Conservation (phyloP, 164 flowering plant species). For the Stephania japonica region DNA sequence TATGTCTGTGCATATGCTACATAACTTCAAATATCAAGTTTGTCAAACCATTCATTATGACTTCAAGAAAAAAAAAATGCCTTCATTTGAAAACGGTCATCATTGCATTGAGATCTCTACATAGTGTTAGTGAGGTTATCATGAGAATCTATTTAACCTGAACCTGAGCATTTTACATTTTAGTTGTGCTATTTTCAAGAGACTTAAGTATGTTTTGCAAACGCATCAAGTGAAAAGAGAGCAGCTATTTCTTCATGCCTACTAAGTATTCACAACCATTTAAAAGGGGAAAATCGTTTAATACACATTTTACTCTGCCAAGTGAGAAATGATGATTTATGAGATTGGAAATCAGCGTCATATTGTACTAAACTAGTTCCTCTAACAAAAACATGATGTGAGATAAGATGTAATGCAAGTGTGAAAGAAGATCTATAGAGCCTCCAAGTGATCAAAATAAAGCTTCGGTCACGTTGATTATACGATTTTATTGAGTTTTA, state of each 20-base stretch:
- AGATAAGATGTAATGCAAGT: background rate
- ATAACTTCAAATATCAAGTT: background rate
- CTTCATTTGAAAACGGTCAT: background rate
- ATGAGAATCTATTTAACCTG: background rate
- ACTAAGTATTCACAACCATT: background rate
- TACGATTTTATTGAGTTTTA: background rate
- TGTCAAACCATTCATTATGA: background rate
- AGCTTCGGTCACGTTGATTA: background rate
- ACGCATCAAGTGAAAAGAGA: background rate
- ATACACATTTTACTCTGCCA: background rate
- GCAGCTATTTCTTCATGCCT: background rate
- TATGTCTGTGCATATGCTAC: background rate
- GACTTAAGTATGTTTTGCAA: background rate
- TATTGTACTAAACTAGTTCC: background rate
- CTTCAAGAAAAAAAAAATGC: background rate
- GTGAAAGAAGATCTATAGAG: background rate
- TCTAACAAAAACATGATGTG: background rate
- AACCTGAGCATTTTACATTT: background rate
- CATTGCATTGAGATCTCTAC: slow-evolving; percentile 1
- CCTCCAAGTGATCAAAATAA: background rate
- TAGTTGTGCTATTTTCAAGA: background rate
- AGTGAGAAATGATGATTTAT: background rate
- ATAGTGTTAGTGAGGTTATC: background rate
- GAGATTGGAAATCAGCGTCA: background rate
- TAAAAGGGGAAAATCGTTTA: background rate